Evolutionary conservation across 2,329 filamentous ascomycete genomes (phyloP).

Genomic region (Aureobasidium melanogenum): DNA sequence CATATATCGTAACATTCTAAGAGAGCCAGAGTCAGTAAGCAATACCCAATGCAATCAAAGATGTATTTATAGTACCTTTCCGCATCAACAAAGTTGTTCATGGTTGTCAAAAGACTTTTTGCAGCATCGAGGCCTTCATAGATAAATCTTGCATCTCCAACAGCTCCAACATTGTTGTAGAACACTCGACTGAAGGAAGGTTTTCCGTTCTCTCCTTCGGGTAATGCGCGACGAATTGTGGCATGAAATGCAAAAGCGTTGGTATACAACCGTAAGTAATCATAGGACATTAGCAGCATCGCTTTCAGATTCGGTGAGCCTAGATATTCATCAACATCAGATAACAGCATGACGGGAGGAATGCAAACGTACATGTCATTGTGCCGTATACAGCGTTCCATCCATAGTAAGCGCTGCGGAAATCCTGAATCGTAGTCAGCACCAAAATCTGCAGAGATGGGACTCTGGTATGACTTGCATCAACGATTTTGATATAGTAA

Average conservation of each 20-base stretch:
- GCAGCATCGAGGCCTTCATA: conserved; percentile 43
- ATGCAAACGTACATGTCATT: conserved; percentile 44
- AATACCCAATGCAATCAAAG: not conserved
- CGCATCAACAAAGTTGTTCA: conserved; percentile 42
- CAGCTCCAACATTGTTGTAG: conserved; percentile 41
- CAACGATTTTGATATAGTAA: conserved; percentile 62
- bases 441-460: no score
- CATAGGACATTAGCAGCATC: conserved; percentile 60
- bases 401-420: conserved; percentile 56
- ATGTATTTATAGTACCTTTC: conserved; percentile 24
- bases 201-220: conserved; percentile 25
- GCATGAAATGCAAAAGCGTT: conserved; percentile 71
- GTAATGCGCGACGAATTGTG: conserved; percentile 43
- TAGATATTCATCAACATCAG: conserved; percentile 19
- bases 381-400: conserved; percentile 66
- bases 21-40: not conserved
- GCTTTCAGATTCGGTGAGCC: conserved; percentile 58
- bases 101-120: conserved; percentile 41
- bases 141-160: conserved; percentile 41
- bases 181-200: conserved; percentile 36
- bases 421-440: conserved; percentile 37
- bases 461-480: conserved; percentile 25
- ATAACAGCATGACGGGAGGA: not conserved
- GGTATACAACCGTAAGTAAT: conserved; percentile 64
- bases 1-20: conserved; percentile 36